Base-by-base conservation (phyloP, 441 rosid genomes). In the Euphorbia corollata region DNA sequence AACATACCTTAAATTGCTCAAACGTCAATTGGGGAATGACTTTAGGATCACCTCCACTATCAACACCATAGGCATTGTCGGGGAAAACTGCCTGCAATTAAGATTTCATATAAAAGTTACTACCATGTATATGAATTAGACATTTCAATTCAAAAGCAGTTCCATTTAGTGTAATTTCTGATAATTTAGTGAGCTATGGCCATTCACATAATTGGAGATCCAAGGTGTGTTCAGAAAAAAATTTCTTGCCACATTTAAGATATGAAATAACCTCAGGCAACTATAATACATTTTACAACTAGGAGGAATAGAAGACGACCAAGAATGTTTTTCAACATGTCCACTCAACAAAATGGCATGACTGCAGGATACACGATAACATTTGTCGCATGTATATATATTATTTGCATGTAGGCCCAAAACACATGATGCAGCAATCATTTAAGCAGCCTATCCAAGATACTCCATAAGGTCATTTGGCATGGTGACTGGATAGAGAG, bases 31-130 rank as follows among this genome's bases (percentile, higher is more conserved):
- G 79, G 6, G 98, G 94, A 78, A 92, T 92, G 72, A 75, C 87
- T 83, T 78, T 85, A n/a, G 98, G 98, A 79, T 92, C 97, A 45
- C 97, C 98, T 71, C 98, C 97, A 71, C 97, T 92, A 72, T 92
- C 98, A 70, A 92, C 97, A 68, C 97, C 94, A 51, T 92, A 92
- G 23, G 97, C 74, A 74, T 90, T 92, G 77, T 88, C 84, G 15
- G 98, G 98, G 74, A 81, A 90, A 71, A 92, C 75, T 71, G 97
- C 94, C 98, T 92, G 75, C 62, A 67, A 36, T 78, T 61, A 77
- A 59, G 55, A 5, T 10, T 71, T 60, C 16, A 63, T 4, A 39
- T 24, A 68, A 59, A 12, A 43, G 48, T 72, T 57, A 63, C 24
- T 39, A 65, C 10, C 55, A 27, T 36, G 11, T 51, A 32, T 34